Evolutionary conservation across 495 filamentous ascomycete genomes (phyloP).

Genomic region (Lophiostoma macrostomum): DNA sequence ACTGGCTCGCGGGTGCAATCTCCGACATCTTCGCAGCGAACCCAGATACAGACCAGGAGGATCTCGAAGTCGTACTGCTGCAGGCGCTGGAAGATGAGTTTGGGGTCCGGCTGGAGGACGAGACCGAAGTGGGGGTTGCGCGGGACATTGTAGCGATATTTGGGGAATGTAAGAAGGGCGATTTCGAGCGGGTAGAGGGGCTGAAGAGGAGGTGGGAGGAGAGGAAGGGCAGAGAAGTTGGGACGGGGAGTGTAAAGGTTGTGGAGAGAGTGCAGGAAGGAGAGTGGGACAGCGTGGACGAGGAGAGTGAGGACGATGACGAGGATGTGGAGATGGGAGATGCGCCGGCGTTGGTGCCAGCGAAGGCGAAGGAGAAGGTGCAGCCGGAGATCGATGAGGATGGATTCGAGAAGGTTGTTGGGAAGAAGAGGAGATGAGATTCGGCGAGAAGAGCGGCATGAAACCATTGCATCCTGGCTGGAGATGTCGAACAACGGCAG

Average conservation of each 20-base stretch:
- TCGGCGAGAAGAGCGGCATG: background rate
- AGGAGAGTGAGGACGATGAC: conserved; percentile 51
- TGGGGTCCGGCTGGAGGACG: conserved; percentile 86
- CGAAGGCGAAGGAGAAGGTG: conserved; percentile 54
- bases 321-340: conserved; percentile 62
- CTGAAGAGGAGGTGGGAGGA: conserved; percentile 65
- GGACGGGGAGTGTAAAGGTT: conserved; percentile 44
- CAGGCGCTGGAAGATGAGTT: conserved; percentile 96
- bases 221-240: conserved; percentile 50
- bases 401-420: conserved; percentile 85
- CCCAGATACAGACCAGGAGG: conserved; percentile 74
- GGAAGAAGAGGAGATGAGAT: conserved; percentile 61
- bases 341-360: conserved; percentile 59
- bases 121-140: conserved; percentile 71
- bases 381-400: conserved; percentile 87
- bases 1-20: conserved; percentile 90
- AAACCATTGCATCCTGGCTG: too few species aligned
- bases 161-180: conserved; percentile 57
- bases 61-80: conserved; percentile 76
- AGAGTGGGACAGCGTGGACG: conserved; percentile 56
- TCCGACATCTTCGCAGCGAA: conserved; percentile 72
- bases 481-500: too few species aligned
- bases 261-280: conserved; percentile 47
- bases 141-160: conserved; percentile 65
- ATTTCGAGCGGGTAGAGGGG: conserved; percentile 65